These are phyloP conservation scores for Penicillium pulvis DNA, from an alignment of 495 filamentous ascomycete species.

Conservation along the genomic window DNA sequence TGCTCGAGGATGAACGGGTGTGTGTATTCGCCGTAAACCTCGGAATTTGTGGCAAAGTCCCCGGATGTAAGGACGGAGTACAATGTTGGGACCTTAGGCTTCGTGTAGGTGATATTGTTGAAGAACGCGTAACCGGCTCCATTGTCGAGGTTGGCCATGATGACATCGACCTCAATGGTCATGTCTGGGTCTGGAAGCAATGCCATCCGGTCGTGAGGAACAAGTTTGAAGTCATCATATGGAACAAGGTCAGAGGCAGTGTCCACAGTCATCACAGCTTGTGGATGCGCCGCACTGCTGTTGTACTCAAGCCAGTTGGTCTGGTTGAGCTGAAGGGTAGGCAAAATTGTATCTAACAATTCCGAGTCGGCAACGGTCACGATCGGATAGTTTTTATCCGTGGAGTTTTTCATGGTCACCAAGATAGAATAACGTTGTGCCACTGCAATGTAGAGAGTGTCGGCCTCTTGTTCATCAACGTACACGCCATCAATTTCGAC, in stretches of 20 bases:
- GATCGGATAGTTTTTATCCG: conserved; percentile 63
- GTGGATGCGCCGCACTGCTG: conserved; percentile 52
- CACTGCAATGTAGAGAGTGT: conserved; percentile 62
- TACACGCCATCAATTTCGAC: conserved; percentile 58
- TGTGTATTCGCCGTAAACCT: conserved; percentile 73
- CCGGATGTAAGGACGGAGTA: conserved; percentile 73
- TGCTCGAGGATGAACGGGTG: conserved; percentile 68
- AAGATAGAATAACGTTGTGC: conserved; percentile 73
- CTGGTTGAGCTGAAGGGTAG: conserved; percentile 59
- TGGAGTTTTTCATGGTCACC: conserved; percentile 65
- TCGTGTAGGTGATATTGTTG: conserved; percentile 74
- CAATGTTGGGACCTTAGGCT: conserved; percentile 76
- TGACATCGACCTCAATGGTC: conserved; percentile 35
- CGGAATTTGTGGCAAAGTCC: conserved; percentile 57
- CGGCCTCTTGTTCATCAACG: conserved; percentile 38
- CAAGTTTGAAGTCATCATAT: conserved; percentile 37
- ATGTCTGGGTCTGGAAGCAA: conserved; percentile 30
- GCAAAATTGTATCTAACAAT: conserved; percentile 33
- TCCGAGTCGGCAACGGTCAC: conserved; percentile 41
- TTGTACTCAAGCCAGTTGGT: conserved; percentile 83
- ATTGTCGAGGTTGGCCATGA: conserved; percentile 51
- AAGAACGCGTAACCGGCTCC: conserved; percentile 64
- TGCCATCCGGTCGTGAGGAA: conserved; percentile 47
- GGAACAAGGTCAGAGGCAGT: conserved; percentile 24
- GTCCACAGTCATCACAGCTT: conserved; percentile 50